Evolutionary conservation across 768 basidiomycete genomes (phyloP), one percentile per base, ranked within the genome.

Genomic region (Dendrothele bispora): DNA sequence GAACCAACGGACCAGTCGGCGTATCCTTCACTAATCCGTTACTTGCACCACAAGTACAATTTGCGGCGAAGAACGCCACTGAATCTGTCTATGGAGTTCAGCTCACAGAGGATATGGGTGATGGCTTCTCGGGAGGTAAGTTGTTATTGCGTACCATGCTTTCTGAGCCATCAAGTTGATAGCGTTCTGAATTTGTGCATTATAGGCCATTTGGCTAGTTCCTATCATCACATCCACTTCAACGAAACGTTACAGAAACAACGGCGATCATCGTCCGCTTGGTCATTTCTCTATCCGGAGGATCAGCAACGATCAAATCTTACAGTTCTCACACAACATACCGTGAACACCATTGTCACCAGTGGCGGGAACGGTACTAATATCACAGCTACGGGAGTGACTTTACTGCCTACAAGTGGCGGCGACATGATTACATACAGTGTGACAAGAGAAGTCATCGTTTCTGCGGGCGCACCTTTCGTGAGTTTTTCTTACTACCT

Each of bases 191-290:
- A 22, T 24, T 34, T 29, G 41, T 26, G 2, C 41, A 30, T 11
- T 34, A 30, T 24, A 46, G 44, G 55, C 11, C 55, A 55, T 25
- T 44, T 53, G 2, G 48, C 52, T n/a, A 50, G 50, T 40, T 55
- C 42, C 29, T 55, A 55, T 20, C 36, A 55, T 20, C 48, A 52
- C 12, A 52, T 55, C 17, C 54, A 55, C 42, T 53, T 55, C 21
- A 55, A 55, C 41, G 37, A 50, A 30, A 55, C 49, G 1, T n/a
- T 55, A 27, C 51, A 55, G 37, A 32, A 41, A 5, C 51, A 55
- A 29, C 32, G 55, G 8, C 40, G 55, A 17, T 55, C 55, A 7
- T 53, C 51, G 32, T 53, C 55, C 3, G 55, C 54, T 2, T 55
- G 54, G 54, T 52, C 54, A 1, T 55, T 49, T 30, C 37, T 55